These are phyloP conservation scores for Amanita molliuscula DNA, from an alignment of 768 basidiomycete genomes.

Conservation along the genomic window DNA sequence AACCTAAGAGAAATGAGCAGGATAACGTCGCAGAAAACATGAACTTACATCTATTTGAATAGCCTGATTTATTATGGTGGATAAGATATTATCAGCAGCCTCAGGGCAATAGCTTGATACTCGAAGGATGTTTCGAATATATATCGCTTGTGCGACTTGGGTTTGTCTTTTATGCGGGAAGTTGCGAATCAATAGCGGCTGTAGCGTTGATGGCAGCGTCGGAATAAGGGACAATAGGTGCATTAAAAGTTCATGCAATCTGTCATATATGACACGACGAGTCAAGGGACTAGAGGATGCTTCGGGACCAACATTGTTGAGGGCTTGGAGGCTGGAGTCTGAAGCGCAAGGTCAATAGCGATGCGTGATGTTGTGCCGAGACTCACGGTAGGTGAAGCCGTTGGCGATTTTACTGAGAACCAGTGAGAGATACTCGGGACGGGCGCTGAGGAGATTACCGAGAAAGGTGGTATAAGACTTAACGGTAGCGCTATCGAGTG, in stretches of 20 bases:
- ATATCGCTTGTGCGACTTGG: slow-evolving; percentile 71
- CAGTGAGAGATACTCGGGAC: slow-evolving; percentile 83
- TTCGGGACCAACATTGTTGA: slow-evolving; percentile 49
- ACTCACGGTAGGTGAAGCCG: slow-evolving; percentile 85
- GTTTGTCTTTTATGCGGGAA: slow-evolving; percentile 94
- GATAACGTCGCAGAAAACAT: background rate
- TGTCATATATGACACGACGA: slow-evolving; percentile 73
- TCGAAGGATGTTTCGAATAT: slow-evolving; percentile 81
- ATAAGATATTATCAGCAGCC: slow-evolving; percentile 72
- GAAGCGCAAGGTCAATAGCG: slow-evolving; percentile 6
- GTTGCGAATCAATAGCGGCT: slow-evolving; percentile 71
- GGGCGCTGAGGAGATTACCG: slow-evolving; percentile 83
- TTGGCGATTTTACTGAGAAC: slow-evolving; percentile 75
- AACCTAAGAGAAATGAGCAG: slow-evolving; percentile 38
- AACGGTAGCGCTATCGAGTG: slow-evolving; percentile 77
- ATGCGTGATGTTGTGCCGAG: slow-evolving; percentile 1
- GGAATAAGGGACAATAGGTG: slow-evolving; percentile 88
- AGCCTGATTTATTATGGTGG: slow-evolving; percentile 85
- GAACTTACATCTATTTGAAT: slow-evolving; percentile 86
- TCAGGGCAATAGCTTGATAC: slow-evolving; percentile 85
- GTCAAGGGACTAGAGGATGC: slow-evolving; percentile 64
- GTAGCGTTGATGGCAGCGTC: slow-evolving; percentile 79
- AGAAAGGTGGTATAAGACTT: slow-evolving; percentile 84
- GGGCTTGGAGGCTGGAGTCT: slow-evolving; percentile 68
- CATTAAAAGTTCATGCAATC: slow-evolving; percentile 76